Base-by-base conservation (phyloP, 371 early-diverging fungal species). In the Rhizopus arrhizus region DNA sequence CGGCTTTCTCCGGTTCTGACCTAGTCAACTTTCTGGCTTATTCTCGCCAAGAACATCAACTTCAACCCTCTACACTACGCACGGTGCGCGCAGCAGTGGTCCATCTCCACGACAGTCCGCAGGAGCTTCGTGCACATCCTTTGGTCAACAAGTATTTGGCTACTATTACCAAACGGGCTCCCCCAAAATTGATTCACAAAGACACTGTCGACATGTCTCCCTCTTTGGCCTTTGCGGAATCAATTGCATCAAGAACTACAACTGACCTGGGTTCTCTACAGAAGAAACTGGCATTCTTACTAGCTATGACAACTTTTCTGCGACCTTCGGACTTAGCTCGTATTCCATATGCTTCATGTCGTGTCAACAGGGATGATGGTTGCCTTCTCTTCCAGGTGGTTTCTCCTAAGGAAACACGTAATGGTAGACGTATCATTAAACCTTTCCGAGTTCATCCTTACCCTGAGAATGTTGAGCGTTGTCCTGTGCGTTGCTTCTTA, bases 281-380 rank as follows among this genome's bases (percentile, higher is more conserved):
- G 35, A 40, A 34, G n/a, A 61, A 60, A n/a, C n/a, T 60, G 8
- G 58, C 64, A 0, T 69, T 64, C 28, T 33, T 69, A 10, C 4
- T 69, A 8, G 61, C 33, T 2, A 47, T 69, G 28, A 35, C 56
- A 12, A 41, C 35, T 32, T 58, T 68, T n/a, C 57, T 68, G 8
- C 60, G 57, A 6, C 68, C 68, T 0, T 68, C 68, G 0, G 57
- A 68, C 31, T 16, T 68, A 8, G 31, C 16, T 13, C 35, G 68
- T 3, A 61, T 62, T 9, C 46, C 52, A 4, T 51, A 47, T 16
- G 4, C 6, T 1, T 47, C 54, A 0, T 34, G 42, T 15, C 7
- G 6, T 4, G 29, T 61, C 0, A 12, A 41, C 45, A 10, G 4
- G 3, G 12, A 49, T 33, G 13, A 53, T 11, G 40, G 48, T 22